Base-by-base conservation (phyloP, 1,284 basidiomycete genomes). In the Cerioporus squamosus region DNA sequence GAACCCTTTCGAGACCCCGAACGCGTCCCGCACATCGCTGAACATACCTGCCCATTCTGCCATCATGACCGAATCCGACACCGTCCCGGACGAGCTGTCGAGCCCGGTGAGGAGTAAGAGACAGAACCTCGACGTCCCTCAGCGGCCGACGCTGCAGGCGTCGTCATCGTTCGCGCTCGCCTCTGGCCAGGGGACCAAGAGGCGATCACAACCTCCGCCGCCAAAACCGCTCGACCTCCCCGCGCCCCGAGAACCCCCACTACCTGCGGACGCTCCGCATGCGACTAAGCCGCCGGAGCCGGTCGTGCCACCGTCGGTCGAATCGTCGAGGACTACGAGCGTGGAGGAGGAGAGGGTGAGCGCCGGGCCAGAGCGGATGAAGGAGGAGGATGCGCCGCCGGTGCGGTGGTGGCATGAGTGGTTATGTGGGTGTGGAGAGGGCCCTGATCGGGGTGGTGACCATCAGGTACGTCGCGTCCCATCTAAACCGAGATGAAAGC, bases 341-440 rank as follows among this genome's bases (percentile, higher is more conserved):
- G 9, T 22, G 23, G 31, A n/a, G 3, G 38, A 23, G 14, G 20
- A 56, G 24, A 55, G 29, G 53, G 57, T 57, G 62, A 66, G 10
- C 69, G 66, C 73, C 18, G 72, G 74, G 39, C 69, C 68, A 48
- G 68, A 74, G 55, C 74, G 78, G 23, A 76, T 49, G 31, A 42
- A 40, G n/a, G 49, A 57, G 31, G 51, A 53, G 29, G 40, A 52
- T 6, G 44, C 26, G 15, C 51, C 55, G 23, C 62, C 62, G 9
- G 57, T 75, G n/a, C 72, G 81, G 58, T 92, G 90, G 90, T 92
- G 90, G 90, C 90, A 91, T 66, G 90, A 92, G 51, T 90, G 88
- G 88, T 70, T 92, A 61, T 92, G 90, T 70, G 90, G 90, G 9
- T 91, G 88, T 63, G 77, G 83, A 20, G 90, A 91, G 68, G 85